Conservation (phyloP, 1,284 basidiomycete species). For the Rhodofomes roseus region DNA sequence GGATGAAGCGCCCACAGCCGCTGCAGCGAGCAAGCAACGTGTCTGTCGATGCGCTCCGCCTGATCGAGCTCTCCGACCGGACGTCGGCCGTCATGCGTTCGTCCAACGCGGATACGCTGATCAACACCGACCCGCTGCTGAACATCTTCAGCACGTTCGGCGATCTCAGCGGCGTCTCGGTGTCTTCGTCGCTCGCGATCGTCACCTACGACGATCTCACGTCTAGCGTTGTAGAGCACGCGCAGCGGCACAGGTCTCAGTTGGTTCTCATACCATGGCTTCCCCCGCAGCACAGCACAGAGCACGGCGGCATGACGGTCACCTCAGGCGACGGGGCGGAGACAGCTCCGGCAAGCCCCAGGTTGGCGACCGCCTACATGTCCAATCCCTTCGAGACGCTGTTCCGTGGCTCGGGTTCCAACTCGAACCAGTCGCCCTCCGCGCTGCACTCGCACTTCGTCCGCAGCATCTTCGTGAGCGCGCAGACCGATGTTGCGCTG, state of each 20-base stretch:
- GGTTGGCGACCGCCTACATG: neutral
- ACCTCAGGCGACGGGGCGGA: neutral
- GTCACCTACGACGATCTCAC: constrained; percentile 69
- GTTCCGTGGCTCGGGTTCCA: constrained; percentile 37
- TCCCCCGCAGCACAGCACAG: constrained; percentile 6
- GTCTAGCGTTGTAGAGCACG: constrained; percentile 63
- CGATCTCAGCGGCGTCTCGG: constrained; percentile 64
- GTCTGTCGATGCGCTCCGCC: constrained; percentile 70
- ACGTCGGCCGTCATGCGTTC: constrained; percentile 85
- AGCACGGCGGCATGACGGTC: neutral
- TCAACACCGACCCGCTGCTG: constrained; percentile 76
- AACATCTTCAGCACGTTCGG: constrained; percentile 84
- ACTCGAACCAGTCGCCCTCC: constrained; percentile 41
- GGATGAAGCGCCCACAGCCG: neutral
- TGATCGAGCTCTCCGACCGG: constrained; percentile 87
- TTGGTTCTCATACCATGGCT: constrained; percentile 83
- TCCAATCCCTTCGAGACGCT: constrained; percentile 49
- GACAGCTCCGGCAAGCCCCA: neutral
- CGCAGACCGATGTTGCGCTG: constrained; percentile 69
- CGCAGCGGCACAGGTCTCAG: constrained; percentile 55
- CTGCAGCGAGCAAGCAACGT: constrained; percentile 22
- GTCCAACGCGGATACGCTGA: constrained; percentile 65
- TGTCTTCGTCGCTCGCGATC: constrained; percentile 67
- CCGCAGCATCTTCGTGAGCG: constrained; percentile 71
- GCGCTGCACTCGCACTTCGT: constrained; percentile 77